phyloP scores from a whole-genome alignment of 345 rosid genomes.

The Euphorbia pulcherrima region DNA sequence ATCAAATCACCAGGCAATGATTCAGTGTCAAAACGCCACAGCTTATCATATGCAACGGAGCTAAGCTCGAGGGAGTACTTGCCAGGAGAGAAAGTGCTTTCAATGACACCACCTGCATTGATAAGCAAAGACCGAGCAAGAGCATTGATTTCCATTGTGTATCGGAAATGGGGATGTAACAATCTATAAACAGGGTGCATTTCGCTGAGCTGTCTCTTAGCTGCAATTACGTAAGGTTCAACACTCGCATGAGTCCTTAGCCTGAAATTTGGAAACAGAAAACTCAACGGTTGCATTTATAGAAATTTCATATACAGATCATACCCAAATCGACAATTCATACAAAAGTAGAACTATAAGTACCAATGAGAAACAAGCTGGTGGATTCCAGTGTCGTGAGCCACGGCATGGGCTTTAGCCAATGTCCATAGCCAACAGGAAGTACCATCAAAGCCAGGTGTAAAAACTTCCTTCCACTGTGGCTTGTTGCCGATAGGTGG shows the following conservation, averaged over 20 bases:
- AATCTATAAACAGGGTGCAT: slow-evolving; percentile 61
- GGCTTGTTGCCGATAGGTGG: slow-evolving; percentile 49
- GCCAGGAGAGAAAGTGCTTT: slow-evolving; percentile 44
- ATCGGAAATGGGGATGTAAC: slow-evolving; percentile 63
- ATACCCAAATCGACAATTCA: too few species aligned
- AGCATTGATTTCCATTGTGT: slow-evolving; percentile 70
- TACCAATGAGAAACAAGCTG: slow-evolving; percentile 79
- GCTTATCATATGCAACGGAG: slow-evolving; percentile 40
- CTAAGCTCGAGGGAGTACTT: slow-evolving; percentile 50
- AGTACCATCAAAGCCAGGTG: slow-evolving; percentile 40
- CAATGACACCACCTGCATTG: slow-evolving; percentile 58
- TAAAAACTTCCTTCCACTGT: slow-evolving; percentile 59
- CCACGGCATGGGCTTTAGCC: slow-evolving; percentile 60
- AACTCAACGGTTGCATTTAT: too few species aligned
- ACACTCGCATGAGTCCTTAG: slow-evolving; percentile 7
- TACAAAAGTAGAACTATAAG: too few species aligned
- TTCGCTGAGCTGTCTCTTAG: slow-evolving; percentile 54
- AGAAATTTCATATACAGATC: too few species aligned
- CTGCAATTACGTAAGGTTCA: slow-evolving; percentile 62
- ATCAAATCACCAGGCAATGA: slow-evolving; percentile 50
- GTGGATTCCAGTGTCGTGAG: slow-evolving; percentile 63
- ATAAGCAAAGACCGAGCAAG: slow-evolving; percentile 48
- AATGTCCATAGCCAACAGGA: slow-evolving; percentile 61
- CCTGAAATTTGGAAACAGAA: slow-evolving; percentile 1
- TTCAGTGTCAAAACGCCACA: slow-evolving; percentile 48